phyloP scores from a whole-genome alignment of 495 filamentous ascomycete species.

The Aspergillus baeticus region DNA sequence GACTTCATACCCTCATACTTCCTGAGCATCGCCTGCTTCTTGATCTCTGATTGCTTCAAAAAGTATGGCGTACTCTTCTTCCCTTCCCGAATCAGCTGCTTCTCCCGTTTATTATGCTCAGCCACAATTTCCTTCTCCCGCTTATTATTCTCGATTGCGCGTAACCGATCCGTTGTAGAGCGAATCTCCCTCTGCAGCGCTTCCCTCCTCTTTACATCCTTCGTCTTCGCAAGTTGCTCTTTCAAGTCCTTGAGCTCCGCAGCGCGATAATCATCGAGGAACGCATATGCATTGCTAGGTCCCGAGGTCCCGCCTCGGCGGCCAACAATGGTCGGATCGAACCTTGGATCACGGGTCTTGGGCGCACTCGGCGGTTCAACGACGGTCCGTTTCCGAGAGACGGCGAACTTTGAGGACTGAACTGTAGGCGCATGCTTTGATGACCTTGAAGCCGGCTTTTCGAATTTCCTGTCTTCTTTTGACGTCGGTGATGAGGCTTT shows the following conservation, averaged over 20 bases:
- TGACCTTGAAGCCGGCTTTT: conserved; percentile 42
- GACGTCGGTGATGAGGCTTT: conserved; percentile 20
- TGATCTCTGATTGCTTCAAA: conserved; percentile 85
- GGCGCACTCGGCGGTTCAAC: conserved; percentile 48
- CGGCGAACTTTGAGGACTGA: conserved; percentile 75
- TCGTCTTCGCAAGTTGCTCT: conserved; percentile 61
- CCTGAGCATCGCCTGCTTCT: conserved; percentile 76
- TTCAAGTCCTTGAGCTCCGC: conserved; percentile 75
- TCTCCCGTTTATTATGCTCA: conserved; percentile 78
- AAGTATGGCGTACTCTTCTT: conserved; percentile 92
- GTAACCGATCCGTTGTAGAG: conserved; percentile 67
- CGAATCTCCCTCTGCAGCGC: conserved; percentile 63
- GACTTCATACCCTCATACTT: conserved; percentile 78
- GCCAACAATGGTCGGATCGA: conserved; percentile 58
- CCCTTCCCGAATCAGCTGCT: conserved; percentile 76
- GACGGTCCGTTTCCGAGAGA: conserved; percentile 74
- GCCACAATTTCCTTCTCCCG: conserved; percentile 61
- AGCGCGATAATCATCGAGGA: conserved; percentile 80
- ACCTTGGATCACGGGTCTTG: conserved; percentile 79
- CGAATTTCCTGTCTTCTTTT: conserved; percentile 33
- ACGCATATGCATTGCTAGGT: conserved; percentile 70
- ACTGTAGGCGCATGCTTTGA: conserved; percentile 88
- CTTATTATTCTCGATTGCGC: conserved; percentile 65
- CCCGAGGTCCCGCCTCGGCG: conserved; percentile 36
- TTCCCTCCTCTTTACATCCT: conserved; percentile 60